Percentiles rank a stretch among this genome's conserved stretches.
These are phyloP conservation scores for Polyplosphaeria fusca DNA, from an alignment of 495 filamentous ascomycete genomes.

Conservation along the genomic window DNA sequence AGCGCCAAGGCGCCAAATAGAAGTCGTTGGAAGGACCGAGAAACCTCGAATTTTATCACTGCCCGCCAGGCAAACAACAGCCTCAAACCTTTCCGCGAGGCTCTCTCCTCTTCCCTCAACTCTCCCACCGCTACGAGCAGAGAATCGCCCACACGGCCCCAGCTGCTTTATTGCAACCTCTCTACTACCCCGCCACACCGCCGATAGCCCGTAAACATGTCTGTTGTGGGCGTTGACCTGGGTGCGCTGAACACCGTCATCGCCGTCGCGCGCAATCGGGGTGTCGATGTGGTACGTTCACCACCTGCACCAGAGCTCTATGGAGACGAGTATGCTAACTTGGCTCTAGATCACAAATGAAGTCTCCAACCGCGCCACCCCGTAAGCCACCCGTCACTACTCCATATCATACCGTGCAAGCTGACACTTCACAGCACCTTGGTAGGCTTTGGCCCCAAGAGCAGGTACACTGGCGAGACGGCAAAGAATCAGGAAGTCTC, in stretches of 20 bases:
- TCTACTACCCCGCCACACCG: background rate
- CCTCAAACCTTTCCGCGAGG: background rate
- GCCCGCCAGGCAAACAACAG: slow-evolving; percentile 6
- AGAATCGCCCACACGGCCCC: background rate
- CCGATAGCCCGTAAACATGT: slow-evolving; percentile 49
- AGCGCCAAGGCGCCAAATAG: background rate
- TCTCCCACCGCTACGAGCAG: background rate
- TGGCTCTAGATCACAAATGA: slow-evolving; percentile 88
- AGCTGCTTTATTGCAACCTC: background rate
- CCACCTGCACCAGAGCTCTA: background rate
- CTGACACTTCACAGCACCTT: slow-evolving; percentile 64
- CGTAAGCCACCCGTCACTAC: slow-evolving; percentile 60
- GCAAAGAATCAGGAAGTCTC: slow-evolving; percentile 99
- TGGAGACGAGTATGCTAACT: slow-evolving; percentile 5
- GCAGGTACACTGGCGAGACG: slow-evolving; percentile 86
- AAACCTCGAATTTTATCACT: slow-evolving; percentile 4
- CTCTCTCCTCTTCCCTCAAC: background rate
- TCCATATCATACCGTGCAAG: slow-evolving; percentile 32
- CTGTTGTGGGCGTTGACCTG: slow-evolving; percentile 88
- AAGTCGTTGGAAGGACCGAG: background rate
- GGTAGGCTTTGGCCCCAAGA: slow-evolving; percentile 91
- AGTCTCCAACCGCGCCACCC: slow-evolving; percentile 96
- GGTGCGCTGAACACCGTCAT: slow-evolving; percentile 96
- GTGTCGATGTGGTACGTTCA: slow-evolving; percentile 98
- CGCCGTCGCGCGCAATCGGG: slow-evolving; percentile 94